Evolutionary conservation across 2,329 filamentous ascomycete species (phyloP).

Genomic region (Ambrosiella beaveri): DNA sequence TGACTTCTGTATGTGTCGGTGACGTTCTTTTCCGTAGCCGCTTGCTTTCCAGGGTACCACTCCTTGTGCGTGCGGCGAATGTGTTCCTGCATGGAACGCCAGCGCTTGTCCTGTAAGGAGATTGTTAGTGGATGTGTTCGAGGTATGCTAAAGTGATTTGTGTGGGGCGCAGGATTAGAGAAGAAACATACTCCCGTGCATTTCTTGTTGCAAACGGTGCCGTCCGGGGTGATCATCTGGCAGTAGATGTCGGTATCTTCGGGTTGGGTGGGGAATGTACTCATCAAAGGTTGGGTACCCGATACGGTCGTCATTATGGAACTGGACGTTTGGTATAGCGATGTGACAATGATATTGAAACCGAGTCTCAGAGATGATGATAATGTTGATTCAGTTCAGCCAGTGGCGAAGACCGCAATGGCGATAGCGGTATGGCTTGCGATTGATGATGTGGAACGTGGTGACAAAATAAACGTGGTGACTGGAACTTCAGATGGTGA

Average conservation of each 20-base stretch:
- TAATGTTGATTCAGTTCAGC: no score
- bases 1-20: slow-evolving; percentile 74
- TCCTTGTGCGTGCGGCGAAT: slow-evolving; percentile 93
- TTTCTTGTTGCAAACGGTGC: slow-evolving; percentile 76
- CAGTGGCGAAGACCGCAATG: no score
- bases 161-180: slow-evolving; percentile 5
- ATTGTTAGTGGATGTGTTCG: slow-evolving; percentile 3
- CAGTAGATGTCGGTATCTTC: not conserved
- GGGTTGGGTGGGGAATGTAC: not conserved
- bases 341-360: no score
- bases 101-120: slow-evolving; percentile 63
- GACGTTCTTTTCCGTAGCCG: slow-evolving; percentile 96
- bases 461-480: no score
- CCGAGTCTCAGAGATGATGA: no score
- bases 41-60: slow-evolving; percentile 94
- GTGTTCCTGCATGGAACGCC: slow-evolving; percentile 98
- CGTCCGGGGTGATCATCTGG: not conserved
- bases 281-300: not conserved
- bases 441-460: no score
- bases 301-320: not conserved
- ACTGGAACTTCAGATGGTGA: no score
- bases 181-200: slow-evolving; percentile 78
- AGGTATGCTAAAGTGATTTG: not conserved
- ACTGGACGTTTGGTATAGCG: no score
- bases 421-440: no score